These are phyloP conservation scores for Botrytis galanthina DNA, from an alignment of 2,329 filamentous ascomycete species.

Conservation along the genomic window DNA sequence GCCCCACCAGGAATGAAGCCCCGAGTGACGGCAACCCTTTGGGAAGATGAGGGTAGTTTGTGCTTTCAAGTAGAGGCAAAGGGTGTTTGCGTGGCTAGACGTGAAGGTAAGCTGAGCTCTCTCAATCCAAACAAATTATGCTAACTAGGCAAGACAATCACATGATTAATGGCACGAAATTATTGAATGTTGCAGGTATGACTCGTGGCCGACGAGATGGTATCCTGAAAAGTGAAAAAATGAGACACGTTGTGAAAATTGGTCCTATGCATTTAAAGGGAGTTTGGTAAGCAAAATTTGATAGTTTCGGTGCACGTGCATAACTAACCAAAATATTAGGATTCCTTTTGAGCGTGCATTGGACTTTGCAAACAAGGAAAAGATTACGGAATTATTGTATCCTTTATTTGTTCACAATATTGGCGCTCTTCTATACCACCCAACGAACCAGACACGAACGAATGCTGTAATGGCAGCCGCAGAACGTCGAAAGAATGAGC, in stretches of 20 bases:
- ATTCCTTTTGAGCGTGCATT: constrained; percentile 97
- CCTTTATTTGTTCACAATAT: constrained; percentile 98
- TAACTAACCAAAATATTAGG: constrained; percentile 51
- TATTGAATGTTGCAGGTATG: constrained; percentile 97
- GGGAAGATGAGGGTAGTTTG: constrained; percentile 96
- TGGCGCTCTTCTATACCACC: constrained; percentile 87
- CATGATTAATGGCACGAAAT: constrained; percentile 98
- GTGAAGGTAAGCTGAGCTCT: constrained; percentile 73
- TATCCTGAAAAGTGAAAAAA: constrained; percentile 96
- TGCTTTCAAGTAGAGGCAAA: constrained; percentile 98
- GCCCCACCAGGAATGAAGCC: constrained; percentile 95
- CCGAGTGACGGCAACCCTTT: constrained; percentile 89
- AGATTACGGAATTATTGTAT: constrained; percentile 93
- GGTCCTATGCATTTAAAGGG: constrained; percentile 99
- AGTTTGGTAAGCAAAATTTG: constrained; percentile 70
- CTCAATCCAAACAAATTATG: not conserved
- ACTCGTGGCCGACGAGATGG: constrained; percentile 92
- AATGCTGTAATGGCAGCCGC: constrained; percentile 85
- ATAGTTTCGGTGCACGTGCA: not conserved
- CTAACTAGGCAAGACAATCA: constrained; percentile 69
- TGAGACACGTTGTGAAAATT: constrained; percentile 96
- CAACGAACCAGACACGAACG: constrained; percentile 78
- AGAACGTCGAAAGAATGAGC: constrained; percentile 72
- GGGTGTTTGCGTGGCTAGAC: constrained; percentile 89
- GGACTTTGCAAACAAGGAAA: constrained; percentile 99